Base-by-base conservation (phyloP, 106 monocot species). In the Dendrobium officinale region DNA sequence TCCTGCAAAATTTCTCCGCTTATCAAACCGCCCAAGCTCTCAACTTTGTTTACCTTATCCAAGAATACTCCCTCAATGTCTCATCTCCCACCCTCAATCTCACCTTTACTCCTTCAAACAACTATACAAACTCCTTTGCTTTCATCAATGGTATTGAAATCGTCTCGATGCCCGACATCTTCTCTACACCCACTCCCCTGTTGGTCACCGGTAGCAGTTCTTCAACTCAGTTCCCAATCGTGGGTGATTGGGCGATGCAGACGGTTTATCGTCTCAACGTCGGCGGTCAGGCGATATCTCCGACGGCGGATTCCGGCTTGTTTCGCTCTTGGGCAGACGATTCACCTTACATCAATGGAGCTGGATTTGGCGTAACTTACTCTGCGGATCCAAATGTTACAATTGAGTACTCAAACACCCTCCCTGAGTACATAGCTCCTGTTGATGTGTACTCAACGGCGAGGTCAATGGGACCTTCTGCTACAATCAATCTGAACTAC, bases 131-230 rank as follows among this genome's bases (percentile, higher is more conserved):
- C 7, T 55, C 89, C 44, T 92, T 80, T 70, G 92, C 92, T 19
- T 92, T 88, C 51, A 55, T 92, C 61, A 92, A 92, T 29, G 92
- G 92, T 16, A 92, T 92, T 55, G 89, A 89, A 84, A 84, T 92
- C 54, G 68, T 92, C 27, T 89, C 92, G 15, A 73, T 79, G 51
- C 92, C 92, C 4, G 88, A 92, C 20, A 9, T 92, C 47, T 84
- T 89, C 81, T 26, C 33, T 20, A 24, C 55, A 5, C 3, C 24
- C 5, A 70, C 24, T 0, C 79, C 81, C 22, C 15, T 40, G 11
- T 9, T 89, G 4, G 80, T 89, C 5, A 73, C 37, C 5, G 83
- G 83, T 4, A 55, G 77, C 4, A 22, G 22, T 3, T 13, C 22
- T 4, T 0, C 41, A 6, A 24, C 66, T 15, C 67, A 41, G 37